Conservation (phyloP, 495 filamentous ascomycete species). For the Rusavskia elegans region DNA sequence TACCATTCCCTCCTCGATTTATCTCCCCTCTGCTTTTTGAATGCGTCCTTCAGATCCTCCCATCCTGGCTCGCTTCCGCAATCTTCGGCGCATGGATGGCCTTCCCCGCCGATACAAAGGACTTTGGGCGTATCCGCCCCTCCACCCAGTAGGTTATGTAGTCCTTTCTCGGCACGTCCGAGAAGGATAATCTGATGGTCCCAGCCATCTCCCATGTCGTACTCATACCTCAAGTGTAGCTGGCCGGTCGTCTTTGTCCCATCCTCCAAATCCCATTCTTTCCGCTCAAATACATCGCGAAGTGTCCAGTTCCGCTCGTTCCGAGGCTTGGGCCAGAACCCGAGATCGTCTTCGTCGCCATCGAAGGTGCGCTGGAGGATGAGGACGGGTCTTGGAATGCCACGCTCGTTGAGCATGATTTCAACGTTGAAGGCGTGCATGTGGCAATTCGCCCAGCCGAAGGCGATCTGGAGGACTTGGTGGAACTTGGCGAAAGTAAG, state of each 20-base stretch:
- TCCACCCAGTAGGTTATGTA: not conserved
- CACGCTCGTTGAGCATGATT: not conserved
- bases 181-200: not conserved
- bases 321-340: not conserved
- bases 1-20: not conserved
- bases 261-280: not conserved
- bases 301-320: not conserved
- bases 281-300: not conserved
- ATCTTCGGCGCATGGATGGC: not conserved
- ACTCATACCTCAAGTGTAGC: not conserved
- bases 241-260: not conserved
- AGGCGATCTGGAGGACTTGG: not conserved
- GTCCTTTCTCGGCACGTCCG: not conserved
- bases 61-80: not conserved
- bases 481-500: not conserved
- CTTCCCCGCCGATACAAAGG: not conserved
- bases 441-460: not conserved
- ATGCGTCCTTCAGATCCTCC: not conserved
- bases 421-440: not conserved
- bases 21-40: not conserved
- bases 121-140: not conserved
- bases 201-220: not conserved
- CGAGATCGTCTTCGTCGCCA: not conserved
- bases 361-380: not conserved
- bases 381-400: not conserved